Evolutionary conservation across 2,329 filamentous ascomycete species (phyloP).

Genomic region (Pseudogymnoascus sp.): DNA sequence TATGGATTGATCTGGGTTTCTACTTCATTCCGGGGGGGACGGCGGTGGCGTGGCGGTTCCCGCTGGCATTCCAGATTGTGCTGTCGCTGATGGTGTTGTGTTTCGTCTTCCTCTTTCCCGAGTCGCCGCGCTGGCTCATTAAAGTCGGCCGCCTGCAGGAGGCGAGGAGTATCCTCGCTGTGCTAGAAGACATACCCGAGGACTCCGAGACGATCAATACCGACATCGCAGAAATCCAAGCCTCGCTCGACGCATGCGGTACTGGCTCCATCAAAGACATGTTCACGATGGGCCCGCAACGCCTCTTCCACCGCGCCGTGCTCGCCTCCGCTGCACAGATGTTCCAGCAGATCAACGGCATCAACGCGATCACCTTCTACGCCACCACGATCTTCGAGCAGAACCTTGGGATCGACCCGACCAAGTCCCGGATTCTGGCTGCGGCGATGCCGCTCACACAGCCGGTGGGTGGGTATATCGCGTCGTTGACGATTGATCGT

Average conservation of each 20-base stretch:
- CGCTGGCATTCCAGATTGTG: constrained; percentile 31
- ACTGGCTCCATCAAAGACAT: constrained; percentile 31
- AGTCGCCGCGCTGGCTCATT: constrained; percentile 34
- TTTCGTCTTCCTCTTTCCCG: constrained; percentile 31
- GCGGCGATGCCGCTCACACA: constrained; percentile 34
- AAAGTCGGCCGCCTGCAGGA: constrained; percentile 30
- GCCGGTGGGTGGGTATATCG: constrained; percentile 17
- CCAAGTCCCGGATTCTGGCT: constrained; percentile 45
- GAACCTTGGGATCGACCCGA: constrained; percentile 38
- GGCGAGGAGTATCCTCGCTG: constrained; percentile 30
- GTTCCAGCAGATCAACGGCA: constrained; percentile 41
- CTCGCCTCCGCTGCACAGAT: constrained; percentile 40
- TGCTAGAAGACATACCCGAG: constrained; percentile 35
- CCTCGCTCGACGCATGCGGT: constrained; percentile 53
- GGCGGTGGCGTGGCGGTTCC: constrained; percentile 30
- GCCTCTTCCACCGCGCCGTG: constrained; percentile 43
- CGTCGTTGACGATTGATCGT: constrained; percentile 55
- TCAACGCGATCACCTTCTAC: constrained; percentile 36
- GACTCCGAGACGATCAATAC: constrained; percentile 12
- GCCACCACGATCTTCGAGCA: constrained; percentile 44
- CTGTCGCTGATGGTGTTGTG: constrained; percentile 30
- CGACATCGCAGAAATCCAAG: constrained; percentile 35
- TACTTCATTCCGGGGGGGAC: constrained; percentile 27
- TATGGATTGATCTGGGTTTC: constrained; percentile 41
- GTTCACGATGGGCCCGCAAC: constrained; percentile 40